phyloP scores from a whole-genome alignment of 371 early-diverging fungal genomes.

The Cokeromyces recurvatus region DNA sequence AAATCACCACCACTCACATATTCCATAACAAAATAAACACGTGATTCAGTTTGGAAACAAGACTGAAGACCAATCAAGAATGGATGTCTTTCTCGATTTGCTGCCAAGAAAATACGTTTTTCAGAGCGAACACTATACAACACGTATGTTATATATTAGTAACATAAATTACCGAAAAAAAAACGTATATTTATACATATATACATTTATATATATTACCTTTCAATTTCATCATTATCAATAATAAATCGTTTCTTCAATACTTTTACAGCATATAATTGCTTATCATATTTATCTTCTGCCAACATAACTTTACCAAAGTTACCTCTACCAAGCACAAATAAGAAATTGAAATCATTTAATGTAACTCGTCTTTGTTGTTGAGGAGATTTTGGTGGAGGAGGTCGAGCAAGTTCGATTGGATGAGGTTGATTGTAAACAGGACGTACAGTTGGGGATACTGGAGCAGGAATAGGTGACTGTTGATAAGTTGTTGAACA shows the following conservation, averaged over 20 bases:
- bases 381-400: background rate
- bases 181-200: no score
- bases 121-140: constrained; percentile 76
- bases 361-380: constrained; percentile 34
- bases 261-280: constrained; percentile 94
- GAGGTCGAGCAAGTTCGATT: constrained; percentile 3
- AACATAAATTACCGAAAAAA: no score
- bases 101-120: constrained; percentile 90
- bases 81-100: constrained; percentile 89
- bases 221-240: constrained; percentile 90
- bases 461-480: background rate
- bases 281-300: constrained; percentile 77
- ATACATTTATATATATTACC: constrained; percentile 11
- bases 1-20: constrained; percentile 99
- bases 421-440: background rate
- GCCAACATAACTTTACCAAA: constrained; percentile 99
- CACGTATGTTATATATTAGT: no score
- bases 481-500: background rate
- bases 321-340: constrained; percentile 95
- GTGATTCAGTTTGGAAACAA: constrained; percentile 91
- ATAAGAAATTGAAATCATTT: constrained; percentile 88
- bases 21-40: constrained; percentile 99
- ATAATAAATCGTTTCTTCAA: constrained; percentile 95
- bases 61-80: constrained; percentile 97
- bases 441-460: background rate